Evolutionary conservation across 129 eudicot genomes (phyloP), one percentile per base, ranked within the genome.

Genomic region (Cynara cardunculus): DNA sequence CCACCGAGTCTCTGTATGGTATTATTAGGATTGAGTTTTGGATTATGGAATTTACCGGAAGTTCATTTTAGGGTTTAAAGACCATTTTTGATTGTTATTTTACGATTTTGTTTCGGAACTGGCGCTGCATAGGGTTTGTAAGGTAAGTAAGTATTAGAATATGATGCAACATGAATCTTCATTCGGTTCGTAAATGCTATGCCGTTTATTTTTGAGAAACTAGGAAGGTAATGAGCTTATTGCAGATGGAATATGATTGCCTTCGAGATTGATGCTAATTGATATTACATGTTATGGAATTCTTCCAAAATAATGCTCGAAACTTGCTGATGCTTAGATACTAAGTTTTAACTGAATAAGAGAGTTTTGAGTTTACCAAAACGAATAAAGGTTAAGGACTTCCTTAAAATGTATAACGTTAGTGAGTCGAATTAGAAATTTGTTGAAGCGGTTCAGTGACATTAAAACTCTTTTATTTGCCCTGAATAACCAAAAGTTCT

Each of bases 201-300:
- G 66, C 22, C 59, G 59, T 4, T 46, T 14, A 0, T 46, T 14
- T 69, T 69, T 68, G 7, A 14, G 64, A 53, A 53, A 61, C 26
- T 22, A 7, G 25, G 13, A 61, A 19, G 73, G 7, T 31, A 69
- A 16, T 69, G 44, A 30, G 46, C 73, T 69, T 70, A 30, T n/a
- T 70, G 25, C 25, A 6, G 44, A 21, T 31, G n/a, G 25, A 31
- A 70, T 16, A 18, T 7, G 0, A 30, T 30, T 31, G 13, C 49
- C 31, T 70, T 30, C 7, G 74, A 70, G 69, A 70, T n/a, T n/a
- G 44, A 70, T 70, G 34, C 46, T 31, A 70, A 70, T 34, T 70
- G 74, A 70, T 70, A 70, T 30, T 70, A 70, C 49, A 32, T 31
- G 65, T 56, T 56, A 18, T 56, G 25, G 24, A 56, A 18, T 4